phyloP scores from a whole-genome alignment of 169 alveolate genomes.

The Cryptosporidium sp. region DNA sequence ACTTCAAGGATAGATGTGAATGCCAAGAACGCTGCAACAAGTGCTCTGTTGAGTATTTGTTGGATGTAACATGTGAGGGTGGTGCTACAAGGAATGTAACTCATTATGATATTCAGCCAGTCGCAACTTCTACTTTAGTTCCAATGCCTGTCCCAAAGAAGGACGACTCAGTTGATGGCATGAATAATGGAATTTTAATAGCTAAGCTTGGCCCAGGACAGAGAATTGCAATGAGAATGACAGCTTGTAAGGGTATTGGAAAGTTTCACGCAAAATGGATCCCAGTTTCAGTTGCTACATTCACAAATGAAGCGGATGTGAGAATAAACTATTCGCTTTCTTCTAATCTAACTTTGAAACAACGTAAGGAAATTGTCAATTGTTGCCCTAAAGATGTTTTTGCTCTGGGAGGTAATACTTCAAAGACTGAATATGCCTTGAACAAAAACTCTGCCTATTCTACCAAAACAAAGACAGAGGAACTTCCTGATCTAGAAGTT shows the following conservation, averaged over 20 bases:
- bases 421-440: constrained; percentile 73
- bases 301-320: constrained; percentile 86
- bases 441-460: constrained; percentile 57
- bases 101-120: constrained; percentile 85
- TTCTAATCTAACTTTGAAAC: constrained; percentile 79
- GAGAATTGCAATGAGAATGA: constrained; percentile 90
- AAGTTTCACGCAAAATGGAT: constrained; percentile 98
- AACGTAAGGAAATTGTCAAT: constrained; percentile 86
- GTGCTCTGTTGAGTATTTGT: constrained; percentile 91
- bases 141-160: constrained; percentile 78
- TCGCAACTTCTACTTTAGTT: constrained; percentile 78
- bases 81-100: constrained; percentile 91
- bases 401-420: constrained; percentile 79
- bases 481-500: constrained; percentile 71
- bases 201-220: constrained; percentile 93
- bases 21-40: constrained; percentile 92
- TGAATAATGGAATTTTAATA: constrained; percentile 91
- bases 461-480: constrained; percentile 69
- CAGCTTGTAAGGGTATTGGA: constrained; percentile 96
- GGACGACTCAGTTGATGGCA: constrained; percentile 76
- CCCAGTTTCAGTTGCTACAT: constrained; percentile 92
- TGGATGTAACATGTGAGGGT: constrained; percentile 89
- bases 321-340: constrained; percentile 84
- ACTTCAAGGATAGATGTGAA: constrained; percentile 91
- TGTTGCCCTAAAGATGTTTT: constrained; percentile 92